A percentile compares a stretch with the other conserved stretches of the same genome.
Evolutionary conservation across 2,329 filamentous ascomycete genomes (phyloP).

Genomic region (Hymenoscyphus occultus): DNA sequence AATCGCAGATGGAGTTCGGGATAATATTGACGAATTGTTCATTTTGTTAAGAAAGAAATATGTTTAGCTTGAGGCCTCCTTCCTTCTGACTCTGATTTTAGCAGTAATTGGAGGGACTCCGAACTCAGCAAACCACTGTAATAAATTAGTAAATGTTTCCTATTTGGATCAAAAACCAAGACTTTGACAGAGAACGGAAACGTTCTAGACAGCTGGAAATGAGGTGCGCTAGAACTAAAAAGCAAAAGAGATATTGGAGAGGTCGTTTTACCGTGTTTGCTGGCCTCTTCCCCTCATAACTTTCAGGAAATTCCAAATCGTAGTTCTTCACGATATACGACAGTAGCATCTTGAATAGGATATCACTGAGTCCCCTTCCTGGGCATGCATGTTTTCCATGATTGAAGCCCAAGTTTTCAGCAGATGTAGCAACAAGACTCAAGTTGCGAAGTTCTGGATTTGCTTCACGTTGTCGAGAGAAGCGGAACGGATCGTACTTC

Average conservation of each 20-base stretch:
- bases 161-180: too few relatives aligned
- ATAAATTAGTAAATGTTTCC: too few relatives aligned
- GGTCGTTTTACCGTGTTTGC: background rate
- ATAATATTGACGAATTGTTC: background rate
- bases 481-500: background rate
- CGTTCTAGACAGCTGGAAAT: too few relatives aligned
- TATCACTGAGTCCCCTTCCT: constrained; percentile 29
- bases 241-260: too few relatives aligned
- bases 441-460: background rate
- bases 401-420: constrained; percentile 23
- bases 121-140: background rate
- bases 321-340: constrained; percentile 23
- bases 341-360: constrained; percentile 30
- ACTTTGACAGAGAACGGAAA: too few relatives aligned
- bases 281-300: background rate
- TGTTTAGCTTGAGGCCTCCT: too few relatives aligned
- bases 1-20: background rate
- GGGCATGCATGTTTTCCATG: constrained; percentile 34
- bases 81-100: background rate
- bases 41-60: background rate
- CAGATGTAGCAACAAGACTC: constrained; percentile 24
- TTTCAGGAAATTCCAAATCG: constrained; percentile 22
- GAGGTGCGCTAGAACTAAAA: too few relatives aligned
- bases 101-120: background rate
- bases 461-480: background rate